Evolutionary conservation across 2,329 filamentous ascomycete species (phyloP).

Genomic region (Apiospora phragmitis): DNA sequence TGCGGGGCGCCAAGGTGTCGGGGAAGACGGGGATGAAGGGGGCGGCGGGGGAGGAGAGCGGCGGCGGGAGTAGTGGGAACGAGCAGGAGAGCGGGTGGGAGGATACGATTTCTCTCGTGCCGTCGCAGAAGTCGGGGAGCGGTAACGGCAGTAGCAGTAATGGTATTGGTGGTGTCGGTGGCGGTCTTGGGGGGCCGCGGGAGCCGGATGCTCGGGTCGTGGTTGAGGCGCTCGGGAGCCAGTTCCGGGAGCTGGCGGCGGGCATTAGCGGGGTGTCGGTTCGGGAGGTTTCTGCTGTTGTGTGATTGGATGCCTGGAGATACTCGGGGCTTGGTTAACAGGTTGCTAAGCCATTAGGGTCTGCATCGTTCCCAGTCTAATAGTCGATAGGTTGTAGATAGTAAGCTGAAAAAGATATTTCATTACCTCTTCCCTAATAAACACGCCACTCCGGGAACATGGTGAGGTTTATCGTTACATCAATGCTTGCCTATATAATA

Average conservation of each 20-base stretch:
- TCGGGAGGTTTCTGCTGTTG: not conserved
- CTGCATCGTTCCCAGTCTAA: no score
- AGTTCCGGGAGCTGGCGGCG: conserved; percentile 25
- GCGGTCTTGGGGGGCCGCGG: not conserved
- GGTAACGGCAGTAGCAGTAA: not conserved
- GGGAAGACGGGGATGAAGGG: conserved; percentile 7
- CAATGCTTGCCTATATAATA: no score
- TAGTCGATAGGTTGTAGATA: no score
- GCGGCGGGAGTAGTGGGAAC: not conserved
- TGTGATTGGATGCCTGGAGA: no score
- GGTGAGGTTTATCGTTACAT: no score
- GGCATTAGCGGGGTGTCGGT: conserved; percentile 14
- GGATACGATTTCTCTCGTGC: not conserved
- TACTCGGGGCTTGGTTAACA: no score
- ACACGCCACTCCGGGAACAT: no score
- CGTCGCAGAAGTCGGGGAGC: not conserved
- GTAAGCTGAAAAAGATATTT: no score
- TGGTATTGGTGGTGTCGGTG: not conserved
- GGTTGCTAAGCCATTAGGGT: no score
- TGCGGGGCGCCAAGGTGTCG: not conserved
- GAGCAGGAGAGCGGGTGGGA: not conserved
- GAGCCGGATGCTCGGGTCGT: conserved; percentile 17
- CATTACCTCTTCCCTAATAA: no score
- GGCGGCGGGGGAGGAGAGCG: not conserved
- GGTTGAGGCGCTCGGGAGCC: conserved; percentile 20